phyloP scores from a whole-genome alignment of 345 rosid species.

The Raphanus sativus region DNA sequence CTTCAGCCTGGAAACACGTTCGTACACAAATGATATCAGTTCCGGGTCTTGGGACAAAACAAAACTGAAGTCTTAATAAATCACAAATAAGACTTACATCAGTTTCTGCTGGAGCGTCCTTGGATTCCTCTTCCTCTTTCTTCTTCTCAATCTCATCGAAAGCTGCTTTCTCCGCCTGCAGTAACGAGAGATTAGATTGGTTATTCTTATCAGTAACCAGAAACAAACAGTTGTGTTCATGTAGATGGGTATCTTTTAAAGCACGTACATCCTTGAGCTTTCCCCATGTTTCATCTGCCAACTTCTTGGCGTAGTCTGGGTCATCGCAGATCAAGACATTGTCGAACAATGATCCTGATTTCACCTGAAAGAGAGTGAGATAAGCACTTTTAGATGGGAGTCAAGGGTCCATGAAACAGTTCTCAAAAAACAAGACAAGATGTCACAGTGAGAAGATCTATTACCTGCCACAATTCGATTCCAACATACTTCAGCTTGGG shows the following conservation, averaged over 20 bases:
- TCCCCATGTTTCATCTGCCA: constrained; percentile 96
- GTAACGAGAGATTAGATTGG: no score
- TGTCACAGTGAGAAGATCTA: not conserved
- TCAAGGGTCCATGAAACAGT: no score
- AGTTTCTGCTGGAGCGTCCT: constrained; percentile 58
- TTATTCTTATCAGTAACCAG: no score
- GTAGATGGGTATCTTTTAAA: no score
- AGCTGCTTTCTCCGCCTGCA: constrained; percentile 97
- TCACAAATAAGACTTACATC: no score
- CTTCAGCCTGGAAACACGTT: constrained; percentile 55
- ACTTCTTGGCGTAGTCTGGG: constrained; percentile 74
- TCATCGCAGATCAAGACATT: constrained; percentile 81
- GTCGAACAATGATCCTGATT: constrained; percentile 94
- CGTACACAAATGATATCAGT: not conserved
- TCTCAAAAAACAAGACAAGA: no score
- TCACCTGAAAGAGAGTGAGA: no score
- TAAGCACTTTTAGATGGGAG: no score
- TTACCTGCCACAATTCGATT: constrained; percentile 97
- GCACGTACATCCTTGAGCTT: constrained; percentile 89
- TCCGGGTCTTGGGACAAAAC: not conserved
- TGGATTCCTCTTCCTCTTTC: constrained; percentile 78
- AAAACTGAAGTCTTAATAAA: not conserved
- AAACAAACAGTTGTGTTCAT: no score
- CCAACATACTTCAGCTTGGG: constrained; percentile 93
- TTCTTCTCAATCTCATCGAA: constrained; percentile 91